Percentiles rank a stretch among this genome's conserved stretches.
Conservation (phyloP, 2,329 filamentous ascomycete species). For the Stagonosporopsis chrysanthemi region DNA sequence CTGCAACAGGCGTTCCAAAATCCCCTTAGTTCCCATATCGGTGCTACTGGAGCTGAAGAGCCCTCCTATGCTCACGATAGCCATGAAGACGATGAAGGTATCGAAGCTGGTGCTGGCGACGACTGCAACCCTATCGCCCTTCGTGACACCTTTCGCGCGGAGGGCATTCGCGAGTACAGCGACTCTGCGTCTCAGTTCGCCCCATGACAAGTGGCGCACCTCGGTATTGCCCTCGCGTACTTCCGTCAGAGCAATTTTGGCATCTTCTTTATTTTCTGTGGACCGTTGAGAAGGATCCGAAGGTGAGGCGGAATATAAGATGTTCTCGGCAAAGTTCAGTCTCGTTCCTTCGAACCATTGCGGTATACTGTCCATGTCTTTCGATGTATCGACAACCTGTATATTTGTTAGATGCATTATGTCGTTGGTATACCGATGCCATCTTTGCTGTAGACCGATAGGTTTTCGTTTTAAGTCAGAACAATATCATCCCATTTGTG, state of each 20-base stretch:
- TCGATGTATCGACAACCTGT: constrained; percentile 70
- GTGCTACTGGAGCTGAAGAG: constrained; percentile 80
- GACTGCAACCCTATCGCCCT: constrained; percentile 77
- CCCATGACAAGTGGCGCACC: constrained; percentile 68
- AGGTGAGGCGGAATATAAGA: constrained; percentile 66
- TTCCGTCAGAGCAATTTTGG: constrained; percentile 74
- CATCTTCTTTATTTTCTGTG: constrained; percentile 72
- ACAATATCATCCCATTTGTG: no score
- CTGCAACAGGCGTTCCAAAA: constrained; percentile 77
- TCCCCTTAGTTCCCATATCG: constrained; percentile 82
- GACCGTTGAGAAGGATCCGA: constrained; percentile 56
- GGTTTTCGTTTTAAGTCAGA: no score
- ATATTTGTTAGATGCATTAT: not conserved
- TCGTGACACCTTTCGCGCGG: constrained; percentile 68
- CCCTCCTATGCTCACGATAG: constrained; percentile 73
- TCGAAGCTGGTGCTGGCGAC: constrained; percentile 79
- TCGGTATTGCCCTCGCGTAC: constrained; percentile 70
- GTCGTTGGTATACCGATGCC: not conserved
- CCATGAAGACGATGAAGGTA: constrained; percentile 75
- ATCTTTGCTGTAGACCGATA: not conserved
- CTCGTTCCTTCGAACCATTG: constrained; percentile 78
- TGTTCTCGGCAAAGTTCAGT: constrained; percentile 82
- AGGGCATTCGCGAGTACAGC: constrained; percentile 71
- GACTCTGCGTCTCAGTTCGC: constrained; percentile 66
- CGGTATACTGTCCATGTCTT: constrained; percentile 74